Base-by-base conservation (phyloP, 139 green algal genomes). In the Closterium sp. region DNA sequence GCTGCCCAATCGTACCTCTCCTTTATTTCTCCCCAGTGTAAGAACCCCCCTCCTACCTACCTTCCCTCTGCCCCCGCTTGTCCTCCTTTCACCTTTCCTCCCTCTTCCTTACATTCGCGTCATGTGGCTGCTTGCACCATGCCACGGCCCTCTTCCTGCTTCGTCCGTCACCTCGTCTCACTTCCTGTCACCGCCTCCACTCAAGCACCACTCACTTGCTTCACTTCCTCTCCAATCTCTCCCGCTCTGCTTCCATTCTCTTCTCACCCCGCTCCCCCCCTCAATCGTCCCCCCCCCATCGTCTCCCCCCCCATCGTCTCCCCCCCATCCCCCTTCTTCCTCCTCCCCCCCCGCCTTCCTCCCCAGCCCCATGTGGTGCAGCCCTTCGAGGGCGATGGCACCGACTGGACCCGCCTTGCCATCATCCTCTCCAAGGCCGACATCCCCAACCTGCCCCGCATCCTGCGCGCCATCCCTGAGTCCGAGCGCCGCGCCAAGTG, bases 301-400 rank as follows among this genome's bases (percentile, higher is more conserved):
- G 64, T 16, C 16, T 16, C 16, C 12, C 16, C 64, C 64, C 64
- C 16, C 64, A 83, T 16, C 16, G 12, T 16, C 64, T 83, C 64
- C 64, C 64, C 16, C 64, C 10, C 16, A 21, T 86, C 35, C 34
- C n/a, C n/a, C n/a, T n/a, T n/a, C n/a, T n/a, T n/a, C n/a, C n/a
- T n/a, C n/a, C n/a, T 83, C 32, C 23, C 86, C 25, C 64, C 64
- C 16, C 64, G 16, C 64, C 64, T 83, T 16, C 64, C 64, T 83
- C 64, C 64, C 64, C 66, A 91, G 89, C 64, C 64, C 21, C 16
- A 91, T 55, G 89, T 91, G 84, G 33, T 38, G 28, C 89, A 91
- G 69, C 89, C 89, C 28, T 87, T 91, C 88, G 89, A 91, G 84
- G 64, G 69, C 66, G 89, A 91, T 32, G 5, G 84, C 7, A n/a